Percentiles rank a stretch among this genome's conserved stretches.
Evolutionary conservation across 2,329 filamentous ascomycete genomes (phyloP).

Genomic region (Pseudocercospora pini-densiflorae): DNA sequence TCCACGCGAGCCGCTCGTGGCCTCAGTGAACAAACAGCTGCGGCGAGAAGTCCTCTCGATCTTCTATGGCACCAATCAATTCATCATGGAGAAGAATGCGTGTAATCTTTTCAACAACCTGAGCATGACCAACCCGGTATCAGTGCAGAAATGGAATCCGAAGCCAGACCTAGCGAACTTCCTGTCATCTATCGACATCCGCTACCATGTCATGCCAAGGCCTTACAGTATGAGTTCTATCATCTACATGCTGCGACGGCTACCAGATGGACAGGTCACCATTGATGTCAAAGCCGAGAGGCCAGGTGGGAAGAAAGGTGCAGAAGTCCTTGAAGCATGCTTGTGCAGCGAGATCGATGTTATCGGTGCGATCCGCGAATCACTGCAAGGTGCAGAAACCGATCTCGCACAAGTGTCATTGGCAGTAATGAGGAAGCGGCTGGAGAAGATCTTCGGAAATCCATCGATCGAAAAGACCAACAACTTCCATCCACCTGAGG

Average conservation of each 20-base stretch:
- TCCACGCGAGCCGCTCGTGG: slow-evolving; percentile 24
- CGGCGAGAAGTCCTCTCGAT: slow-evolving; percentile 27
- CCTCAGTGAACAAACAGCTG: slow-evolving; percentile 25
- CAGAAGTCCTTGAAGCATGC: slow-evolving; percentile 12
- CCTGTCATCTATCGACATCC: slow-evolving; percentile 18
- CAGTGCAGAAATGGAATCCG: slow-evolving; percentile 25
- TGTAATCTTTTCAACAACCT: slow-evolving; percentile 18
- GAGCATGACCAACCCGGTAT: slow-evolving; percentile 22
- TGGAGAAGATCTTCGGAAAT: slow-evolving; percentile 16
- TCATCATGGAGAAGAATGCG: slow-evolving; percentile 26
- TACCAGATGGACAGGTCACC: slow-evolving; percentile 9
- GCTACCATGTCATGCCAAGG: slow-evolving; percentile 15
- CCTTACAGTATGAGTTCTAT: slow-evolving; percentile 10
- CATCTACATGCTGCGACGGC: slow-evolving; percentile 17
- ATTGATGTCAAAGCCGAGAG: slow-evolving; percentile 21
- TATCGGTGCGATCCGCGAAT: slow-evolving; percentile 6
- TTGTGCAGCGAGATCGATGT: slow-evolving; percentile 21
- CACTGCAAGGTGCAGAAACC: neutral
- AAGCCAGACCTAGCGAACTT: slow-evolving; percentile 18
- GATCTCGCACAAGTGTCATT: slow-evolving; percentile 21
- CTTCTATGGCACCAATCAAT: slow-evolving; percentile 28
- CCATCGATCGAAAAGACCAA: slow-evolving; percentile 10
- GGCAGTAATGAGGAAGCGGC: slow-evolving; percentile 19
- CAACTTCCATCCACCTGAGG: slow-evolving; percentile 7
- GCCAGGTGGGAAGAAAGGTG: slow-evolving; percentile 10